These are phyloP conservation scores for Emericellopsis atlantica DNA, from an alignment of 2,329 filamentous ascomycete species.

Conservation along the genomic window DNA sequence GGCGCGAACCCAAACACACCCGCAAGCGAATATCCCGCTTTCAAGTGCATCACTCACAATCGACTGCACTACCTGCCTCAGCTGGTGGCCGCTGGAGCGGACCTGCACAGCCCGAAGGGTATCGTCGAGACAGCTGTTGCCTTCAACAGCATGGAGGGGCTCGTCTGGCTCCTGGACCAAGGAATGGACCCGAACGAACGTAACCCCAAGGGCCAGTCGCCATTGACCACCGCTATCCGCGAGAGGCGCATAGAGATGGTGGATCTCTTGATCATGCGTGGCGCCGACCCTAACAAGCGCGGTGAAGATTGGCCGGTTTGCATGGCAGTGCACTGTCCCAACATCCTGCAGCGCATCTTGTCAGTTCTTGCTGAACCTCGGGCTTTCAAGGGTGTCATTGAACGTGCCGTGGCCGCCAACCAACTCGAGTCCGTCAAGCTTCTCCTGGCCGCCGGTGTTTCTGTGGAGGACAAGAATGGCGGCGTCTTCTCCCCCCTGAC, in stretches of 20 bases:
- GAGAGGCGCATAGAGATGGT: constrained; percentile 47
- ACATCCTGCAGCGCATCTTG: constrained; percentile 46
- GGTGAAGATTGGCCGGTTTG: constrained; percentile 60
- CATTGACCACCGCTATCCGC: constrained; percentile 53
- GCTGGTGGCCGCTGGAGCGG: constrained; percentile 46
- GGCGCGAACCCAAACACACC: constrained; percentile 51
- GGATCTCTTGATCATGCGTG: constrained; percentile 41
- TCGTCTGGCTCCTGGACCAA: constrained; percentile 47
- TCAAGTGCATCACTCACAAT: constrained; percentile 57
- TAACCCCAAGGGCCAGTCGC: constrained; percentile 42
- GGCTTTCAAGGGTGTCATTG: constrained; percentile 53
- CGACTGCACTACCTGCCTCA: constrained; percentile 46
- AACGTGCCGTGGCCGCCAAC: constrained; percentile 54
- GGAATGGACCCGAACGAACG: constrained; percentile 49
- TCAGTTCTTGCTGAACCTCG: constrained; percentile 43
- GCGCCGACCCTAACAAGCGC: constrained; percentile 48
- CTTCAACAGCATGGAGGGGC: constrained; percentile 46
- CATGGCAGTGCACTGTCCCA: constrained; percentile 52
- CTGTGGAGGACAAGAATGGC: constrained; percentile 59
- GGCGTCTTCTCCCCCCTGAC: constrained; percentile 61
- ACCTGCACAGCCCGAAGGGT: constrained; percentile 46
- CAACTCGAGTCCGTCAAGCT: constrained; percentile 56
- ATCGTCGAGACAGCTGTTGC: constrained; percentile 53
- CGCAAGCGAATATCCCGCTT: constrained; percentile 51
- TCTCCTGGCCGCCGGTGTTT: constrained; percentile 50